Percentiles rank a stretch among this genome's conserved stretches.
Conservation (phyloP, 371 early-diverging fungal genomes). For the Mucor plumbeus region DNA sequence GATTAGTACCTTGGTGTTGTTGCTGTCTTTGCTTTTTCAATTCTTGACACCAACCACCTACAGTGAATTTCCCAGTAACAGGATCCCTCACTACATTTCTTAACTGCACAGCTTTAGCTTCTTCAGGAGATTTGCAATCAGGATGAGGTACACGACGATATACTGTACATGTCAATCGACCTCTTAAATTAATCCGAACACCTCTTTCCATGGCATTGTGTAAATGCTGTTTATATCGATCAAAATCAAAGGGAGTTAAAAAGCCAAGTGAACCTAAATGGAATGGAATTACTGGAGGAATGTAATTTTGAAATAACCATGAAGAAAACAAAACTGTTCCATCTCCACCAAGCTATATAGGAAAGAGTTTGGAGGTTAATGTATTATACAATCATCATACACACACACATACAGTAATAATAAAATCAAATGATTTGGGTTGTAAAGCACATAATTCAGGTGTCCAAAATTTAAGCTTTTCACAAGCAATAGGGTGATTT, state of each 20-base stretch:
- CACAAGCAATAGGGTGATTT: constrained; percentile 32
- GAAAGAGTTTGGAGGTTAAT: neutral
- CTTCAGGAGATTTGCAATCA: constrained; percentile 29
- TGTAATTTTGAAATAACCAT: constrained; percentile 90
- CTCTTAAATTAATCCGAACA: constrained; percentile 85
- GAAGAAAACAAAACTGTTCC: constrained; percentile 89
- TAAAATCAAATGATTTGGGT: constrained; percentile 80
- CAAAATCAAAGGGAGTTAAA: constrained; percentile 87
- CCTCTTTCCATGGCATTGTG: constrained; percentile 70
- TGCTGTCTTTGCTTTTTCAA: constrained; percentile 17
- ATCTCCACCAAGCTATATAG: constrained; percentile 80
- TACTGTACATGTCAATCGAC: constrained; percentile 87
- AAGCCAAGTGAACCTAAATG: constrained; percentile 92
- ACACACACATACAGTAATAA: constrained; percentile 63
- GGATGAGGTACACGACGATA: constrained; percentile 61
- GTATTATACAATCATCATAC: neutral
- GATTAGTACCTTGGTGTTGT: neutral
- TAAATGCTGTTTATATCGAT: constrained; percentile 62
- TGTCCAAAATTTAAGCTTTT: constrained; percentile 78
- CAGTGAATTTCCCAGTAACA: constrained; percentile 51
- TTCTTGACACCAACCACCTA: constrained; percentile 46
- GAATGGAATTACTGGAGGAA: constrained; percentile 93
- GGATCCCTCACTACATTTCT: constrained; percentile 51
- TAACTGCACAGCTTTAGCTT: constrained; percentile 28
- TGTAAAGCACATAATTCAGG: constrained; percentile 71